Evolutionary conservation across 352 stramenopile genomes (phyloP), one percentile per base, ranked within the genome.

Genomic region (Phytophthora syringae): DNA sequence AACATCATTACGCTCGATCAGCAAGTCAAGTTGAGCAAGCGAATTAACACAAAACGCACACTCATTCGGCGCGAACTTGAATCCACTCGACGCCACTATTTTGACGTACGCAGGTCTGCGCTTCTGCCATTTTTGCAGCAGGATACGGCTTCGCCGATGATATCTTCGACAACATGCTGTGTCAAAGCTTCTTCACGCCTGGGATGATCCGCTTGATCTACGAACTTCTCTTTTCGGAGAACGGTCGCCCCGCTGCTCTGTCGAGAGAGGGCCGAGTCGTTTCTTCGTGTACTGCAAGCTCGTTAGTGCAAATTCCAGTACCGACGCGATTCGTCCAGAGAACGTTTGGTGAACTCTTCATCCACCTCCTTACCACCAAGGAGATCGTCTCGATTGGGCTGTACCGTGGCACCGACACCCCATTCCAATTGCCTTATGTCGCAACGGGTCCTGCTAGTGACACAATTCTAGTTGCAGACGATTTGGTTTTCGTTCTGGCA

Each of bases 151-250:
- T 91, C 48, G 71, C 74, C 18, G 78, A 81, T 44, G 82, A 89
- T 47, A 74, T 89, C n/a, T 91, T 91, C 39, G 80, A 91, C 75
- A 91, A 84, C 37, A 83, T 91, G 72, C 52, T 91, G 20, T 91
- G 82, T 28, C 80, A 89, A 42, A 89, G 80, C 54, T 89, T 79
- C 62, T 91, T 88, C 64, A 91, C 78, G 0, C 78, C 82, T 12
- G 77, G 76, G 21, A 52, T 91, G 21, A 76, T 88, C 10, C 78
- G 74, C 15, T 88, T 91, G 61, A 80, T 86, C 42, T 77, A 86
- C 37, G 77, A 82, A 22, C 64, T 91, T n/a, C 67, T 91, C 1
- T 91, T 86, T 49, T 84, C 79, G 3, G 77, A 91, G 40, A 80
- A 88, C 40, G 77, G 76, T 1, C 64, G 60, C 7, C 60, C 74